Base-by-base conservation (phyloP, 2,329 filamentous ascomycete species). In the Teratosphaeria zuluensis region DNA sequence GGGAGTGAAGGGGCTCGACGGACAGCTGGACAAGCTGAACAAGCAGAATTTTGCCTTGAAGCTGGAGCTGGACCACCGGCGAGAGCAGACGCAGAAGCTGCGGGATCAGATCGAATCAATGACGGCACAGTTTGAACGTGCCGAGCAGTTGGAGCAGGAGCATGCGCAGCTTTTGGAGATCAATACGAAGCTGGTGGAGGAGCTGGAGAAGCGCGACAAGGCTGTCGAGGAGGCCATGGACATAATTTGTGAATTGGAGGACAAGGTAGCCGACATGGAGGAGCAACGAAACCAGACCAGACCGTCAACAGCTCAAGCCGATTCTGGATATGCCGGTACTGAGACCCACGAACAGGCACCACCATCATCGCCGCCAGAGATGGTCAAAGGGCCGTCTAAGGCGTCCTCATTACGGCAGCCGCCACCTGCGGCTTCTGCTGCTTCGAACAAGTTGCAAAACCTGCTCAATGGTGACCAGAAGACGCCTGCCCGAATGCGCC, bases 41-140 rank as follows among this genome's bases (percentile, higher is more conserved):
- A 90, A 90, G 69, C 83, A 89, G 72, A 90, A 90, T 66, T 90
- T 90, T 64, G 86, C 89, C 64, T 77, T 90, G 51, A 90, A 90
- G 70, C 76, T 90, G 33, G 86, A 90, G 68, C 72, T 90, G 0
- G 88, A 81, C 64, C 86, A 90, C 67, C 80, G 85, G 6, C 79
- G 87, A 31, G 82, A 90, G 71, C 79, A 81, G 56, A 84, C 87
- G 66, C 78, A 77, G 8, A 75, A 75, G 24, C 66, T 89, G 35
- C 85, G 89, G 66, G 77, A 80, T 35, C 77, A 78, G 48, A 65
- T 85, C n/a, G 79, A 84, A 42, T 70, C 70, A 4, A 73, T 88
- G 19, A 81, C 84, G 61, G 70, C 72, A 7, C 78, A 84, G 56
- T 79, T 81, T 61, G 72, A 71, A 54, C 65, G 70, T 7, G 68